A percentile compares a stretch with the other conserved stretches of the same genome.
These are phyloP conservation scores for Lactarius akahatsu DNA, from an alignment of 768 basidiomycete genomes.

Conservation along the genomic window DNA sequence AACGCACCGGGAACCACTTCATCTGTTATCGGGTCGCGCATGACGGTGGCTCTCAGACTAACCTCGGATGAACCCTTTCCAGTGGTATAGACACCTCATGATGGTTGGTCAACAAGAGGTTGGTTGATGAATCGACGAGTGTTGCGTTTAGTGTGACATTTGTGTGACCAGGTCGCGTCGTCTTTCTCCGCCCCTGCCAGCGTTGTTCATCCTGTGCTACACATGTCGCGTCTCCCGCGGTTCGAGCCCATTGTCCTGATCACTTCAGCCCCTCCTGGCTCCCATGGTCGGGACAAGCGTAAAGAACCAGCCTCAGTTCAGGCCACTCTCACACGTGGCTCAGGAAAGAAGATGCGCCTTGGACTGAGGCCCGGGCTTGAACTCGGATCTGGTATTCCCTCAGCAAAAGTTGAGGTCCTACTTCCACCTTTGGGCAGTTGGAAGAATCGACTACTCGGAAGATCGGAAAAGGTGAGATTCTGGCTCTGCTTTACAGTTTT, in stretches of 20 bases:
- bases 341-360: slow-evolving; percentile 32
- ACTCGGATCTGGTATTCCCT: slow-evolving; percentile 2
- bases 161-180: too few relatives aligned
- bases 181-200: too few relatives aligned
- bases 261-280: background rate
- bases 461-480: background rate
- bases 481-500: slow-evolving; percentile 32
- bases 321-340: slow-evolving; percentile 30
- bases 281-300: slow-evolving; percentile 16
- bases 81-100: slow-evolving; percentile 96
- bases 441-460: slow-evolving; percentile 9
- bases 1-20: slow-evolving; percentile 95
- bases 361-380: background rate
- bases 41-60: slow-evolving; percentile 97
- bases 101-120: slow-evolving; percentile 40
- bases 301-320: slow-evolving; percentile 23
- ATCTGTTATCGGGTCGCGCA: slow-evolving; percentile 98
- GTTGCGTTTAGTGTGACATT: too few relatives aligned
- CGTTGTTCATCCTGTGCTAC: background rate
- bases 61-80: slow-evolving; percentile 98
- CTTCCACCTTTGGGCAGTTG: slow-evolving; percentile 23
- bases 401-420: slow-evolving; percentile 16
- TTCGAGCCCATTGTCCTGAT: slow-evolving; percentile 10
- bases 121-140: too few relatives aligned
- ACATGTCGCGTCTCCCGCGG: slow-evolving; percentile 4